These are phyloP conservation scores for Monosporozyma yasuniensis DNA, from an alignment of 805 yeast genomes.

Conservation along the genomic window DNA sequence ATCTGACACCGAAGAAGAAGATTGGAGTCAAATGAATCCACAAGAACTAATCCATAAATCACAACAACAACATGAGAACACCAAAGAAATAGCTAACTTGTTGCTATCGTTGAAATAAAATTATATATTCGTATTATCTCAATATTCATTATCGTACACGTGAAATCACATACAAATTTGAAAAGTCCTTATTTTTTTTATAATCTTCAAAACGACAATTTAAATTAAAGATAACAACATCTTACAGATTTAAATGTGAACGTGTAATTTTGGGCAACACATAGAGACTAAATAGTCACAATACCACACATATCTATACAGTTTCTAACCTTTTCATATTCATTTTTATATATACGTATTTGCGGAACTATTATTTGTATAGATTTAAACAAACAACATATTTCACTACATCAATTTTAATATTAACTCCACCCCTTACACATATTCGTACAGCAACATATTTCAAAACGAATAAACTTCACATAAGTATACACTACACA, in stretches of 20 bases:
- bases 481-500: not conserved
- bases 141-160: not conserved
- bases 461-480: not conserved
- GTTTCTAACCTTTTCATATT: too few relatives aligned
- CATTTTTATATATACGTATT: too few relatives aligned
- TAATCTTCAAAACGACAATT: too few relatives aligned
- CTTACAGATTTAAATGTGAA: too few relatives aligned
- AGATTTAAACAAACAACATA: too few relatives aligned
- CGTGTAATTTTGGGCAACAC: too few relatives aligned
- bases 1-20: conserved; percentile 92
- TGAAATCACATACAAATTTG: not conserved
- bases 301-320: too few relatives aligned
- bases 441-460: not conserved
- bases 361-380: too few relatives aligned
- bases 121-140: not conserved
- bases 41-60: conserved; percentile 46
- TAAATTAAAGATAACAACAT: too few relatives aligned
- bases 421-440: not conserved
- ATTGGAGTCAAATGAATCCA: conserved; percentile 90
- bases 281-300: too few relatives aligned
- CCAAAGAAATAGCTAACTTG: conserved; percentile 1
- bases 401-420: too few relatives aligned
- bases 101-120: not conserved
- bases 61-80: conserved; percentile 5
- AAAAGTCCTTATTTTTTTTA: not conserved